A percentile compares a stretch with the other conserved stretches of the same genome.
These are phyloP conservation scores for Guadua angustifolia DNA, from an alignment of 176 grass and related monocot species.

Conservation along the genomic window DNA sequence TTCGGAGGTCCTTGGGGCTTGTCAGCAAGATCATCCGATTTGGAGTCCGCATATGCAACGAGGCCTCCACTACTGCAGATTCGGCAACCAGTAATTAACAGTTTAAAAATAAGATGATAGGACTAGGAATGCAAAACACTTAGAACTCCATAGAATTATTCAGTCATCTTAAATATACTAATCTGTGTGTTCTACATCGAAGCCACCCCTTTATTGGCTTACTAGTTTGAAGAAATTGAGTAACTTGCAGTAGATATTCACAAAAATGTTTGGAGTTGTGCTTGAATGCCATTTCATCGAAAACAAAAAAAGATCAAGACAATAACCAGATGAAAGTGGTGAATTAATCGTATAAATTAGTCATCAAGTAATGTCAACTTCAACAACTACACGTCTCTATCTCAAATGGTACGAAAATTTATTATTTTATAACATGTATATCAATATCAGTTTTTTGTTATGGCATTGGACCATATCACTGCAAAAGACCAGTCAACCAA, in stretches of 20 bases:
- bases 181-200: neutral
- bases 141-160: neutral
- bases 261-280: neutral
- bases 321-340: neutral
- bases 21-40: slow-evolving; percentile 44
- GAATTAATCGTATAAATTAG: neutral
- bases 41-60: slow-evolving; percentile 76
- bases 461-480: neutral
- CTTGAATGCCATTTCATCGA: neutral
- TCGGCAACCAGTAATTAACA: slow-evolving; percentile 15
- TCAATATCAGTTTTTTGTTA: neutral
- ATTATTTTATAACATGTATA: neutral
- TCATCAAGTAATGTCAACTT: neutral
- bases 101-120: slow-evolving; percentile 19
- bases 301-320: neutral
- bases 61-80: slow-evolving; percentile 75
- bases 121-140: slow-evolving; percentile 1
- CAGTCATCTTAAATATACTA: neutral
- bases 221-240: neutral
- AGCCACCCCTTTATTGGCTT: no score
- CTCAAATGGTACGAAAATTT: neutral
- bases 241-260: neutral
- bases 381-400: neutral
- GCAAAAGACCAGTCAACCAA: neutral
- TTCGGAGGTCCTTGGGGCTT: slow-evolving; percentile 48